Percentiles rank a stretch among this genome's conserved stretches.
Evolutionary conservation across 148 eudicot genomes (phyloP).

Genomic region (Fagopyrum esculentum): DNA sequence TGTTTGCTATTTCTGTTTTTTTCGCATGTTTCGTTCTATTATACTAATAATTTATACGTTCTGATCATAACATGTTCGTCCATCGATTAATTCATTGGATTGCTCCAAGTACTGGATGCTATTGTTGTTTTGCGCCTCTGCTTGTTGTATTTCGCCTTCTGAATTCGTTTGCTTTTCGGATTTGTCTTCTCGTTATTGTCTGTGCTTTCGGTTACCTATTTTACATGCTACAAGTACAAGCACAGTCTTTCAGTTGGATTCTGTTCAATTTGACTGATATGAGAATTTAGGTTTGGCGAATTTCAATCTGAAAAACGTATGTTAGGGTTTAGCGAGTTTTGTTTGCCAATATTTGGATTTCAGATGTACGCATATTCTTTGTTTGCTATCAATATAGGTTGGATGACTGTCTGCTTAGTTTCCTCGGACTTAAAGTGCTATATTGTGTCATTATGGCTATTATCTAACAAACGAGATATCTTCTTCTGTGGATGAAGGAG

Average conservation of each 20-base stretch:
- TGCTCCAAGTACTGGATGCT: not conserved
- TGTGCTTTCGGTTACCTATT: not conserved
- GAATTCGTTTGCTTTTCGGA: not conserved
- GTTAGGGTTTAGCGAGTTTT: not conserved
- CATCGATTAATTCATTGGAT: not conserved
- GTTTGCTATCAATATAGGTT: too few relatives aligned
- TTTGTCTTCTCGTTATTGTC: not conserved
- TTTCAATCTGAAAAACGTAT: not conserved
- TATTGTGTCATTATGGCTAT: not conserved
- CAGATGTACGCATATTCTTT: not conserved
- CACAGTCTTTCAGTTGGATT: not conserved
- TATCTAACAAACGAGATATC: not conserved
- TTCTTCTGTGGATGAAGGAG: slow-evolving; percentile 28
- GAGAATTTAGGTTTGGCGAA: not conserved
- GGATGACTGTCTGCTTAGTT: too few relatives aligned
- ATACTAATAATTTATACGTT: not conserved
- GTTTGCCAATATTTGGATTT: not conserved
- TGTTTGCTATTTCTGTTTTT: not conserved
- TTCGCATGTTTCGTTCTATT: not conserved
- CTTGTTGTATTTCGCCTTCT: not conserved
- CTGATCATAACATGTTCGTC: not conserved
- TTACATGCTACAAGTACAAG: not conserved
- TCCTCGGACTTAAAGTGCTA: too few relatives aligned
- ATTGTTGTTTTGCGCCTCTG: not conserved
- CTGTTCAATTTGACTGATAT: not conserved